A percentile compares a stretch with the other conserved stretches of the same genome.
phyloP scores from a whole-genome alignment of 2,329 filamentous ascomycete genomes.

The Dactylellina cionopaga region DNA sequence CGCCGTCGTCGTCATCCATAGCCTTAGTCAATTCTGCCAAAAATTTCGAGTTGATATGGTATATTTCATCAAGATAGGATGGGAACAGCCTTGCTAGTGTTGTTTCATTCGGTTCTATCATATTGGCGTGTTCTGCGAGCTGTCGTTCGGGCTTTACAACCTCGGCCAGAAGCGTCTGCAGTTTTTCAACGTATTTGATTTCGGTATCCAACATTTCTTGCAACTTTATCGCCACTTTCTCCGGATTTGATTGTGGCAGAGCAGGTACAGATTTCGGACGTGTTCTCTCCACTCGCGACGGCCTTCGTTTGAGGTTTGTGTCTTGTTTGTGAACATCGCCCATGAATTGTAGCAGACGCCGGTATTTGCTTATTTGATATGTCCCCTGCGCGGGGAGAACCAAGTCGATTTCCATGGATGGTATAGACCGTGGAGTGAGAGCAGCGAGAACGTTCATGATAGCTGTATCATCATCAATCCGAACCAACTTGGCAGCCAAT shows the following conservation, averaged over 20 bases:
- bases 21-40: conserved; percentile 78
- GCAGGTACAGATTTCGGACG: conserved; percentile 45
- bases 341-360: conserved; percentile 69
- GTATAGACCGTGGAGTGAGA: conserved; percentile 81
- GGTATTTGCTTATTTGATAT: conserved; percentile 33
- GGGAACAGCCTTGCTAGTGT: conserved; percentile 84
- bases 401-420: conserved; percentile 87
- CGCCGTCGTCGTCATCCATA: conserved; percentile 70
- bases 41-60: conserved; percentile 83
- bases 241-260: conserved; percentile 61
- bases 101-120: conserved; percentile 69
- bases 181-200: conserved; percentile 88
- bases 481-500: conserved; percentile 83
- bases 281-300: conserved; percentile 48
- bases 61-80: conserved; percentile 78
- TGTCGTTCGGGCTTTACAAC: conserved; percentile 69
- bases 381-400: conserved; percentile 76
- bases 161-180: conserved; percentile 82
- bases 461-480: conserved; percentile 77
- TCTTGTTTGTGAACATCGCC: conserved; percentile 48
- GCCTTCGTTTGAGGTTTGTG: conserved; percentile 65
- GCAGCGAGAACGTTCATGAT: conserved; percentile 78
- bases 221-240: conserved; percentile 71
- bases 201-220: conserved; percentile 76
- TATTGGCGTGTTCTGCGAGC: conserved; percentile 37